A percentile compares a stretch with the other conserved stretches of the same genome.
phyloP scores from a whole-genome alignment of 768 basidiomycete species.

The Crassisporium funariophilum region DNA sequence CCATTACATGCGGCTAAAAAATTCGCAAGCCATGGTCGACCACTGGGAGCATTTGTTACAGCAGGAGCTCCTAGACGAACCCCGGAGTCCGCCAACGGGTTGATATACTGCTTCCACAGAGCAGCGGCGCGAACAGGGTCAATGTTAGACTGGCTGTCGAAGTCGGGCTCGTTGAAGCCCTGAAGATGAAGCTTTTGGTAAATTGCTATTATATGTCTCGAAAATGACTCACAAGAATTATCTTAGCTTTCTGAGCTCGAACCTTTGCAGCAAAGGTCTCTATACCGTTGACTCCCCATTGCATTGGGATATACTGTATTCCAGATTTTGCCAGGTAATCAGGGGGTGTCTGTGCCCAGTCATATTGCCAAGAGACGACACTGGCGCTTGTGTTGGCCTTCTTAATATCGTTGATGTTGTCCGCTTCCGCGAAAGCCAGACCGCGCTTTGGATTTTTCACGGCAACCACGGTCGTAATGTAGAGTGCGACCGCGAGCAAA shows the following conservation, averaged over 20 bases:
- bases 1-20: slow-evolving; percentile 36
- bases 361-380: slow-evolving; percentile 41
- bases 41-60: slow-evolving; percentile 32
- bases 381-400: slow-evolving; percentile 30
- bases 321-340: slow-evolving; percentile 28
- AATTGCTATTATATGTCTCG: too few relatives aligned
- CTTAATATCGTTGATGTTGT: slow-evolving; percentile 27
- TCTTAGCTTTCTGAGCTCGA: slow-evolving; percentile 37
- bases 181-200: slow-evolving; percentile 11
- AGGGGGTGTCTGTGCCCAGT: slow-evolving; percentile 41
- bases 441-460: slow-evolving; percentile 41
- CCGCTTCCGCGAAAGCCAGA: slow-evolving; percentile 31
- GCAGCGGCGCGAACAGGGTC: slow-evolving; percentile 29
- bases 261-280: slow-evolving; percentile 29
- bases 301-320: slow-evolving; percentile 41
- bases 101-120: slow-evolving; percentile 38
- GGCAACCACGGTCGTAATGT: slow-evolving; percentile 7
- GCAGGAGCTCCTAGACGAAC: slow-evolving; percentile 38
- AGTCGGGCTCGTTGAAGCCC: slow-evolving; percentile 42
- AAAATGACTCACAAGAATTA: slow-evolving; percentile 38
- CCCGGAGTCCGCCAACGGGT: slow-evolving; percentile 32
- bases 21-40: slow-evolving; percentile 33
- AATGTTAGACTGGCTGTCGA: slow-evolving; percentile 35
- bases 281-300: slow-evolving; percentile 35
- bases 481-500: neutral